These are phyloP conservation scores for Auriscalpium microsporum DNA, from an alignment of 768 basidiomycete genomes.

Conservation along the genomic window DNA sequence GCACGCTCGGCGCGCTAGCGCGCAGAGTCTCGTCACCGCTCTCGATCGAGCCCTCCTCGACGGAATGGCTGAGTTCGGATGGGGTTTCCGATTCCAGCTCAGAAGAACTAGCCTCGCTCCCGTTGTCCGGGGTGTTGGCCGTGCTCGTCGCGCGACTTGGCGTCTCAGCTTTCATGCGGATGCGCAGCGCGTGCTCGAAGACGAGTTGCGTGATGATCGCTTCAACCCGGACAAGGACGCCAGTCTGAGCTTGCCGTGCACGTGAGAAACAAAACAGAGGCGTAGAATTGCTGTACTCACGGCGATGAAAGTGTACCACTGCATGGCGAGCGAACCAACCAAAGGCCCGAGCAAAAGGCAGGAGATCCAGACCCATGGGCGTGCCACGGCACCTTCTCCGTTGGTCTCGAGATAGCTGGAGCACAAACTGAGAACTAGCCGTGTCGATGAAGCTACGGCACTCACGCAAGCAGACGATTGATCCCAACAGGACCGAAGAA, in stretches of 20 bases:
- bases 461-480: constrained; percentile 24
- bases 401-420: constrained; percentile 49
- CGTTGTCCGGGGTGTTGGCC: neutral
- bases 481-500: constrained; percentile 25
- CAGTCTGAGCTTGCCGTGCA: constrained; percentile 17
- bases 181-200: constrained; percentile 47
- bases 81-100: neutral
- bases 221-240: constrained; percentile 34
- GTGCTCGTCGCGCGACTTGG: constrained; percentile 1
- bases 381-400: constrained; percentile 38
- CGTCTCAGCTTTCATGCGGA: constrained; percentile 39
- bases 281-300: constrained; percentile 6
- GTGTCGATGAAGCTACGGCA: neutral
- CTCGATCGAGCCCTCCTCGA: neutral
- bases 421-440: neutral
- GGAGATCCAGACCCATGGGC: constrained; percentile 65
- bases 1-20: constrained; percentile 8
- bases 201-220: constrained; percentile 44
- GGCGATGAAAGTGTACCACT: constrained; percentile 42
- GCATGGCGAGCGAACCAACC: constrained; percentile 34
- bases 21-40: neutral
- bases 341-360: constrained; percentile 43
- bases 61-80: constrained; percentile 22
- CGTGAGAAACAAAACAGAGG: too few relatives aligned
- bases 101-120: neutral